phyloP scores from a whole-genome alignment of 306 rosid genomes.

The Astragalus membranaceus region DNA sequence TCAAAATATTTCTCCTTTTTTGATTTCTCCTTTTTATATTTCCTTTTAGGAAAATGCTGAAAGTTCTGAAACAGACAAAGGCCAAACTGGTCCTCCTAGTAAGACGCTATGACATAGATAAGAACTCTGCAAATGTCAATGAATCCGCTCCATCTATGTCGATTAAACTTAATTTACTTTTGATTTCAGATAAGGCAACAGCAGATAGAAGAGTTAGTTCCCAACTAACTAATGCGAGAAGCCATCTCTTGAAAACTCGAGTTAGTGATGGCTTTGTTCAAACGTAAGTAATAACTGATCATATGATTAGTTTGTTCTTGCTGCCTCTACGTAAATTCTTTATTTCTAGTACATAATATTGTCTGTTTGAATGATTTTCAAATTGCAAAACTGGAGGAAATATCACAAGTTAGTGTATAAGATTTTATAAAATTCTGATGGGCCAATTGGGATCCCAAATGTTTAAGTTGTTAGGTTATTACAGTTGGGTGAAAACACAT shows the following conservation, averaged over 20 bases:
- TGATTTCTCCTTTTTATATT: constrained; percentile 8
- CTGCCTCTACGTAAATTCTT: background rate
- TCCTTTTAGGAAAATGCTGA: constrained; percentile 48
- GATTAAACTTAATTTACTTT: constrained; percentile 12
- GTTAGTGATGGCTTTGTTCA: constrained; percentile 64
- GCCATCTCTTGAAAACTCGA: constrained; percentile 42
- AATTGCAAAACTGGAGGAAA: background rate
- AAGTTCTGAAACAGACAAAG: constrained; percentile 33
- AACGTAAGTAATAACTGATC: constrained; percentile 50
- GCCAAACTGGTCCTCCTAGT: constrained; percentile 38
- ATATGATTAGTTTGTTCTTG: constrained; percentile 10
- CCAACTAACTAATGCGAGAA: constrained; percentile 36
- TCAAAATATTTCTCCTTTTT: constrained; percentile 3
- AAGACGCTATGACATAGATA: constrained; percentile 20
- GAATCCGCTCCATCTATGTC: background rate
- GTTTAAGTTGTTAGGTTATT: too few species aligned
- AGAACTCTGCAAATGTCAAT: constrained; percentile 8
- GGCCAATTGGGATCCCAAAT: background rate
- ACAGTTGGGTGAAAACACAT: too few species aligned
- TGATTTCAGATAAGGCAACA: constrained; percentile 44
- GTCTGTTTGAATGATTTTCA: background rate
- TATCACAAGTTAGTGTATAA: background rate
- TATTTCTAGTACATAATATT: background rate
- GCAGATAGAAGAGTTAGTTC: constrained; percentile 35
- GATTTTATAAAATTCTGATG: background rate